phyloP scores from a whole-genome alignment of 805 yeast species.

The Candida fluviatilis region DNA sequence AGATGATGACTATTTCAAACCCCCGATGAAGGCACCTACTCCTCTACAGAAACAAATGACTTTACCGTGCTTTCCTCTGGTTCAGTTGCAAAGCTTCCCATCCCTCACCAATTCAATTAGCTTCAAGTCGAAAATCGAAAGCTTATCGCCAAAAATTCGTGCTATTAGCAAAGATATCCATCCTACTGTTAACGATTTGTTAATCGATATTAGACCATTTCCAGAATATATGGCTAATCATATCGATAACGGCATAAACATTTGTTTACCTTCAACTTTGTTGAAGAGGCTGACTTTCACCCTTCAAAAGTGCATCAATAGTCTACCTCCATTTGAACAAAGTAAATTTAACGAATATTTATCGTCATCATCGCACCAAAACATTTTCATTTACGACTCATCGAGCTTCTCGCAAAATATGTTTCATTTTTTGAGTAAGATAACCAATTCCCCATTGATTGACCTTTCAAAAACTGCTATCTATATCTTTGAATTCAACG shows the following conservation, averaged over 20 bases:
- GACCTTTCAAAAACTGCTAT: background rate
- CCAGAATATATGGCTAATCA: conserved; percentile 63
- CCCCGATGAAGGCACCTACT: background rate
- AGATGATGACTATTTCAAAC: conserved; percentile 1
- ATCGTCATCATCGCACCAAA: background rate
- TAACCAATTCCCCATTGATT: conserved; percentile 23
- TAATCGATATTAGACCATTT: conserved; percentile 78
- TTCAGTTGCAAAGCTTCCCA: conserved; percentile 12
- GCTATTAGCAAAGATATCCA: background rate
- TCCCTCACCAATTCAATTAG: conserved; percentile 15
- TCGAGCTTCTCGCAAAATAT: conserved; percentile 34
- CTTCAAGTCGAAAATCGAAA: conserved; percentile 18
- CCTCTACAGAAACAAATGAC: conserved; percentile 16
- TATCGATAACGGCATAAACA: conserved; percentile 59
- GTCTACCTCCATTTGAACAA: conserved; percentile 53
- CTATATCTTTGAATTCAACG: conserved; percentile 2
- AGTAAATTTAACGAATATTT: conserved; percentile 35
- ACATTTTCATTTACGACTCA: conserved; percentile 44
- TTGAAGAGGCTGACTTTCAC: conserved; percentile 72
- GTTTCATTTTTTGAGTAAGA: conserved; percentile 46
- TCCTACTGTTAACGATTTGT: conserved; percentile 17
- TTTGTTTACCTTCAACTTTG: conserved; percentile 87
- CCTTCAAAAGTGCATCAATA: conserved; percentile 56
- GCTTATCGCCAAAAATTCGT: conserved; percentile 17
- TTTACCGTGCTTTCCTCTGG: conserved; percentile 16